phyloP scores from a whole-genome alignment of 2,329 filamentous ascomycete genomes.

The Tolypocladium pustulatum region DNA sequence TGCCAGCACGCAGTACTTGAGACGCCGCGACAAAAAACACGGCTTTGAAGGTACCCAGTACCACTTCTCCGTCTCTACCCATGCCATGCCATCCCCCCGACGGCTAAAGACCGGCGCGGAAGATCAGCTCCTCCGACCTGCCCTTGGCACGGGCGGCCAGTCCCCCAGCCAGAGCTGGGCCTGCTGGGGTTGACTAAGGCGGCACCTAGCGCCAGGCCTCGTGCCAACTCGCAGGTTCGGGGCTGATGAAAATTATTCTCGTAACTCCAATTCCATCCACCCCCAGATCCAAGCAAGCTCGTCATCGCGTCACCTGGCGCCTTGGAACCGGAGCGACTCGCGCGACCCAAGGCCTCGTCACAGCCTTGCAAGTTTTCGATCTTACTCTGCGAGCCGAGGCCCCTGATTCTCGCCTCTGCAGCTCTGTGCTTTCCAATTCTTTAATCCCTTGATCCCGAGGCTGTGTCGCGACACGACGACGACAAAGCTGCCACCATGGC shows the following conservation, averaged over 20 bases:
- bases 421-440: background rate
- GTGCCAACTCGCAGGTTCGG: conserved; percentile 1
- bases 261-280: conserved; percentile 15
- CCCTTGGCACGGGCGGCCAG: background rate
- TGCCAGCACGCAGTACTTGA: background rate
- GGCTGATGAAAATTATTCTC: conserved; percentile 26
- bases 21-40: too few relatives aligned
- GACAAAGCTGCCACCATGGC: conserved; percentile 33
- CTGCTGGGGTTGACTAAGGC: background rate
- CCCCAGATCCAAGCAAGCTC: conserved; percentile 15
- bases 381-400: background rate
- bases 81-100: background rate
- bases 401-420: background rate
- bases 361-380: conserved; percentile 10
- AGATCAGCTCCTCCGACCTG: background rate
- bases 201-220: background rate
- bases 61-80: background rate
- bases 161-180: background rate
- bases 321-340: conserved; percentile 13
- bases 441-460: conserved; percentile 6
- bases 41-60: background rate
- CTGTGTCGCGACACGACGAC: conserved; percentile 14
- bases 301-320: conserved; percentile 21
- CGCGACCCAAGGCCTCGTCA: conserved; percentile 11
- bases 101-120: background rate